Evolutionary conservation across 2,329 filamentous ascomycete genomes (phyloP), one percentile per base, ranked within the genome.

Genomic region (Fusarium palustre): DNA sequence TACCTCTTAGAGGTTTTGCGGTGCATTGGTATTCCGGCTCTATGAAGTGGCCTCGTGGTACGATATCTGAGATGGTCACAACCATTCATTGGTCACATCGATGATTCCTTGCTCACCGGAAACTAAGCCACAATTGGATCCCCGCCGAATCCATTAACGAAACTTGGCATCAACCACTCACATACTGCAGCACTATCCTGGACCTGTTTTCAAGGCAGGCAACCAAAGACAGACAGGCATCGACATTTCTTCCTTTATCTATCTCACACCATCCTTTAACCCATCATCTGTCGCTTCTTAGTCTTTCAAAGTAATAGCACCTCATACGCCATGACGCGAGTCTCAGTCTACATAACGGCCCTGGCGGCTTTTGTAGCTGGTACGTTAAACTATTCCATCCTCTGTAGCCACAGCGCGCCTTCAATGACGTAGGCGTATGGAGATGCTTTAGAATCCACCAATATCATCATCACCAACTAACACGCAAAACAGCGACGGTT

Each of bases 401-500:
- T 47, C 25, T 52, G 61, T 48, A 59, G 50, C 63, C 47, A 58
- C 58, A 56, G 45, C 59, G 34, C 57, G 55, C 34, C 50, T 36
- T 30, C 59, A 59, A 76, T 78, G 76, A 76, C 75, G 74, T 64
- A 64, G 55, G 24, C 41, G 18, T 42, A 34, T 18, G 39, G 41
- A 28, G 24, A 38, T 25, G 36, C 45, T 34, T 25, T 33, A 50
- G 38, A 50, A 24, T 25, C 36, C 39, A 48, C 38, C 25, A 39
- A n/a, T 38, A 52, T 36, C n/a, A 56, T 41, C 24, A 60, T 24
- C 45, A 33, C 20, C 30, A 69, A 57, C 79, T 83, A 74, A 83
- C 77, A 57, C 47, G 52, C 47, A 65, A 52, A 60, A 50, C 55
- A 93, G 91, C 90, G 59, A 92, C 90, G 31, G 86, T 86, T 65